Evolutionary conservation across 768 basidiomycete genomes (phyloP).

Genomic region (Chalciporus piperatus): DNA sequence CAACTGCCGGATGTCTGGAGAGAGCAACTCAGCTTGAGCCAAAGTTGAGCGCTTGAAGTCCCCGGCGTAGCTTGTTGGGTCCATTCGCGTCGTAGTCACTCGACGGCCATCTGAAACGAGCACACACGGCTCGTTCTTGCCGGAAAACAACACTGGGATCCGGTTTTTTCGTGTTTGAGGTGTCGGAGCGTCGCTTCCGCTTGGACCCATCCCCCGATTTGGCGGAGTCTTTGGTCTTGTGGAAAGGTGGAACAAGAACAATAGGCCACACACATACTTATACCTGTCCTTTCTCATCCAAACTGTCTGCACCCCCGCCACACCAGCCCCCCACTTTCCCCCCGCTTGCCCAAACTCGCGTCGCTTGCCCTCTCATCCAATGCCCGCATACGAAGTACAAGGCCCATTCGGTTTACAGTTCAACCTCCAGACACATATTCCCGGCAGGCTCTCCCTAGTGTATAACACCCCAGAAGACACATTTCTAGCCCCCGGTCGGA

Average conservation of each 20-base stretch:
- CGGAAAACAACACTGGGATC: background rate
- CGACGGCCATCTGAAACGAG: slow-evolving; percentile 9
- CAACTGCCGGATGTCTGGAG: slow-evolving; percentile 15
- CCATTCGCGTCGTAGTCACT: background rate
- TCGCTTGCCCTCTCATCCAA: slow-evolving; percentile 1
- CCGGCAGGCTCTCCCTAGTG: slow-evolving; percentile 7
- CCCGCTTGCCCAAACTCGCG: background rate
- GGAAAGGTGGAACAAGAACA: slow-evolving; percentile 13
- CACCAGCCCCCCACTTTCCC: background rate
- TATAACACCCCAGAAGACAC: slow-evolving; percentile 10
- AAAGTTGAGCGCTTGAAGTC: too few relatives aligned
- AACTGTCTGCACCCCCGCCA: background rate
- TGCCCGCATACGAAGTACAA: slow-evolving; percentile 24
- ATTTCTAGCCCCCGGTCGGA: slow-evolving; percentile 8
- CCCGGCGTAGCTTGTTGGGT: too few relatives aligned
- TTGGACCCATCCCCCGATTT: slow-evolving; percentile 20
- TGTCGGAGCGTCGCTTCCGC: slow-evolving; percentile 3
- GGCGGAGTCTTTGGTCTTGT: slow-evolving; percentile 6
- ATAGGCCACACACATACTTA: slow-evolving; percentile 7
- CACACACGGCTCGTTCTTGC: background rate
- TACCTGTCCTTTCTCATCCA: background rate
- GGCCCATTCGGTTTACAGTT: slow-evolving; percentile 20
- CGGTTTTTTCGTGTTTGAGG: slow-evolving; percentile 1
- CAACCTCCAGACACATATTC: slow-evolving; percentile 12
- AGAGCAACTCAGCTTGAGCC: slow-evolving; percentile 10